These are phyloP conservation scores for Rhynchospora breviuscula DNA, from an alignment of 176 grass and related monocot species.

Conservation along the genomic window DNA sequence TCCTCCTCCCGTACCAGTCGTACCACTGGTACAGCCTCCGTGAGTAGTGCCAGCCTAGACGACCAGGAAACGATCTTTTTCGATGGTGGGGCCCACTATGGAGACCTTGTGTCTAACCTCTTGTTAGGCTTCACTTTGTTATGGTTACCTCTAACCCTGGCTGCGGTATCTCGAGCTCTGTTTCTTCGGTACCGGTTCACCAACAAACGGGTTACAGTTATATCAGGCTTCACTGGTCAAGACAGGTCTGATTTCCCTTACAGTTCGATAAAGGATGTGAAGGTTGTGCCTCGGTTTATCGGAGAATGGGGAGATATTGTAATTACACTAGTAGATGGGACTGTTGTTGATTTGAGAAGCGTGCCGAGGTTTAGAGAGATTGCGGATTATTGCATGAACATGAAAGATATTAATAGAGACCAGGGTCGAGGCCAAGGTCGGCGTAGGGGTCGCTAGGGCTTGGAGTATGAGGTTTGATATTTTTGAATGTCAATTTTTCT, in stretches of 20 bases:
- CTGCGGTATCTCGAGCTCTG: constrained; percentile 73
- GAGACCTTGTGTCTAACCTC: constrained; percentile 75
- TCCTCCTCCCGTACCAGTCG: constrained; percentile 20
- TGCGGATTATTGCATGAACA: constrained; percentile 64
- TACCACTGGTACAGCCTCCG: constrained; percentile 5
- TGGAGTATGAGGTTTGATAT: background rate
- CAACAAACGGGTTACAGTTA: constrained; percentile 66
- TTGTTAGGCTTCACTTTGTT: constrained; percentile 71
- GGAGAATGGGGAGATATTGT: constrained; percentile 94
- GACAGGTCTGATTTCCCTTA: constrained; percentile 93
- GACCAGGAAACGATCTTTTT: constrained; percentile 68
- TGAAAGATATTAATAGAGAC: constrained; percentile 19
- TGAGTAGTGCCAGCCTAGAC: background rate
- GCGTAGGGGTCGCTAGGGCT: background rate
- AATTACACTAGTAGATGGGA: constrained; percentile 82
- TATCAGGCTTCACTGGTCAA: constrained; percentile 73
- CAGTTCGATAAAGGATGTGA: constrained; percentile 56
- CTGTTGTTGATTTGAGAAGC: constrained; percentile 93
- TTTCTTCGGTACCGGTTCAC: constrained; percentile 92
- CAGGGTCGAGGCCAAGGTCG: background rate
- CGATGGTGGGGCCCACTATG: constrained; percentile 86
- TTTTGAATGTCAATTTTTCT: background rate
- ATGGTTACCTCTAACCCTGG: constrained; percentile 88
- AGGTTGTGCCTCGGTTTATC: constrained; percentile 79
- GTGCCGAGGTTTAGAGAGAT: constrained; percentile 91